Evolutionary conservation across 805 yeast species (phyloP), one percentile per base, ranked within the genome.

Genomic region (Tetrapisispora pingtungensis): DNA sequence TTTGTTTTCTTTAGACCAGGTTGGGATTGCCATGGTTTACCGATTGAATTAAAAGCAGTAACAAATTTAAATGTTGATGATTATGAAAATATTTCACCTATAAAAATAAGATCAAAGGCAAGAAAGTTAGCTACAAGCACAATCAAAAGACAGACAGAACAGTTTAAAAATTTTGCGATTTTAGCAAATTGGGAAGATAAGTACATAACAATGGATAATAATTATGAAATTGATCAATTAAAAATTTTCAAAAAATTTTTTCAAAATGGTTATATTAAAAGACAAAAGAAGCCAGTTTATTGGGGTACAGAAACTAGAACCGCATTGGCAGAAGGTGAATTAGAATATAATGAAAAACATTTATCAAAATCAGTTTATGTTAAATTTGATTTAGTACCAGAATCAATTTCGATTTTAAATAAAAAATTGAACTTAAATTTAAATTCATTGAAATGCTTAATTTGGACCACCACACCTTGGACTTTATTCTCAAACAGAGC

Each of bases 381-480:
- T 7, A 78, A 75, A 52, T 88, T 84, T 51, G 88, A 88, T 10
- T 49, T 80, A 1, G 49, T 64, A 0, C 52, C 53, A 0, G 49
- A 56, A 1, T 56, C 70, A 1, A 20, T 24, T n/a, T 18, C n/a
- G 1, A 12, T 13, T 3, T 26, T 52, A 15, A 43, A 49, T 4
- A 17, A 46, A 0, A 32, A 42, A 5, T 27, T 57, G 15, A 26
- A 44, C 14, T 36, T 40, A 31, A 35, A 36, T 2, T 35, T 41
- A 10, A 41, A 44, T 7, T 37, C 28, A 1, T 20, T 52, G 10
- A 40, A 26, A 19, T 73, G 71, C 7, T 56, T 84, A 48, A 86
- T 93, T 45, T 93, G 99, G 99, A 93, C 99, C 0, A 89, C 96
- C 1, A 93, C 98, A 1, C 97, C 98, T 0, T 93, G 99, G 99